Base-by-base conservation (phyloP, 805 yeast genomes). In the Barnettozyma californica region DNA sequence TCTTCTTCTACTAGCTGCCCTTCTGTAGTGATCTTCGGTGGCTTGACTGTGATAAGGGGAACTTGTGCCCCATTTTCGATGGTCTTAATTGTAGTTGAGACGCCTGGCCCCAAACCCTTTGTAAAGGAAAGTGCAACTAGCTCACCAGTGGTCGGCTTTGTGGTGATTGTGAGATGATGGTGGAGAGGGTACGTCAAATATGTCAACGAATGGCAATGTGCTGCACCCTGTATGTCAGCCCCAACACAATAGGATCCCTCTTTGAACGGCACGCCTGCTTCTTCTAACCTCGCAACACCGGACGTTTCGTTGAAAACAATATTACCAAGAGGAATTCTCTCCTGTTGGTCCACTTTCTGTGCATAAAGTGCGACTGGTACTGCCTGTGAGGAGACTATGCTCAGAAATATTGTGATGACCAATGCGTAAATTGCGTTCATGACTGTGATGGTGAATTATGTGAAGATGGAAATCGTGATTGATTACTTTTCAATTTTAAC, bases 171-270 rank as follows among this genome's bases (percentile, higher is more conserved):
- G 4, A 61, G 33, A 1, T 53, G 56, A 45, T 55, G 54, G 1
- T 48, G 51, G 4, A 57, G 35, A n/a, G 61, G 61, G 1, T 7
- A 8, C 45, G 55, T 48, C 36, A 58, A 53, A 20, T 48, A 48
- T 4, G 47, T 52, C n/a, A 47, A 50, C 11, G 47, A 41, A 33
- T 53, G 59, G 41, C 60, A 53, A 43, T 50, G 52, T 38, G 50
- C 52, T 2, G 27, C 33, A 2, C 54, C 56, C 16, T 34, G 29
- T 5, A 50, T 41, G 26, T 54, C 49, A 4, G 58, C 54, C 13
- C 64, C 64, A 5, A 61, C 37, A 34, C 62, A 57, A 50, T 59
- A 60, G 2, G 43, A n/a, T 4, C 59, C 62, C 1, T 44, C 43
- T 9, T 35, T 25, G 3, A 37, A 42, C 2, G 34, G 26, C 9